phyloP scores from a whole-genome alignment of 2,329 filamentous ascomycete genomes.

The Bipolaris gigantea region DNA sequence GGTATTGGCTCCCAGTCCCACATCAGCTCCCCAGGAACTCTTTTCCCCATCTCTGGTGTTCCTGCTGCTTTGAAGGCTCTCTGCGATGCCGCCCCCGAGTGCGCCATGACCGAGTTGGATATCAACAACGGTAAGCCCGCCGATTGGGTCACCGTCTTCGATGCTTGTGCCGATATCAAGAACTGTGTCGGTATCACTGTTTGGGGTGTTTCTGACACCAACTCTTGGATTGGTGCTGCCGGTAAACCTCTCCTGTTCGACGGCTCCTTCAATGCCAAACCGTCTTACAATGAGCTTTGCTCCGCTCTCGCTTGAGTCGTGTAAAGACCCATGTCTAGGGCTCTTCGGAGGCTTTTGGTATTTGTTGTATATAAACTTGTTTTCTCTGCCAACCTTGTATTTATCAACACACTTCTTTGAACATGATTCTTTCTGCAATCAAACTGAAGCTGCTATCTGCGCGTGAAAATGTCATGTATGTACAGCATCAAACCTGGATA shows the following conservation, averaged over 20 bases:
- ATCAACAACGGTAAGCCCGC: conserved; percentile 59
- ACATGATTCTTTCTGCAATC: too few relatives aligned
- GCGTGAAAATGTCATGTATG: too few relatives aligned
- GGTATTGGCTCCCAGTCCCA: conserved; percentile 65
- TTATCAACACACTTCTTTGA: too few relatives aligned
- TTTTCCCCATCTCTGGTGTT: conserved; percentile 49
- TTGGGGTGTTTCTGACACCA: conserved; percentile 55
- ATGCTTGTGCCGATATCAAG: conserved; percentile 60
- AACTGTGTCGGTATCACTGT: conserved; percentile 69
- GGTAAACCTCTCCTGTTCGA: conserved; percentile 49
- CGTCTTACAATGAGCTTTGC: conserved; percentile 40
- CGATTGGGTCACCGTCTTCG: conserved; percentile 60
- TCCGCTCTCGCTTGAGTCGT: conserved; percentile 9
- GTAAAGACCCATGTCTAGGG: too few relatives aligned
- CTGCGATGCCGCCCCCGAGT: conserved; percentile 57
- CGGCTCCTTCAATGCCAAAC: conserved; percentile 47
- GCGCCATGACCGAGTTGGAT: conserved; percentile 70
- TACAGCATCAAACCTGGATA: too few relatives aligned
- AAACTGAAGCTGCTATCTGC: too few relatives aligned
- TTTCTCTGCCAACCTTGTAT: too few relatives aligned
- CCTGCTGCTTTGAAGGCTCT: conserved; percentile 57
- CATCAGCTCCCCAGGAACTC: conserved; percentile 42
- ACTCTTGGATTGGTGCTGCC: conserved; percentile 47
- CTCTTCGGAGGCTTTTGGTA: too few relatives aligned
- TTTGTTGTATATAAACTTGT: too few relatives aligned